Evolutionary conservation across 495 filamentous ascomycete species (phyloP).

Genomic region (Penicillium soppii): DNA sequence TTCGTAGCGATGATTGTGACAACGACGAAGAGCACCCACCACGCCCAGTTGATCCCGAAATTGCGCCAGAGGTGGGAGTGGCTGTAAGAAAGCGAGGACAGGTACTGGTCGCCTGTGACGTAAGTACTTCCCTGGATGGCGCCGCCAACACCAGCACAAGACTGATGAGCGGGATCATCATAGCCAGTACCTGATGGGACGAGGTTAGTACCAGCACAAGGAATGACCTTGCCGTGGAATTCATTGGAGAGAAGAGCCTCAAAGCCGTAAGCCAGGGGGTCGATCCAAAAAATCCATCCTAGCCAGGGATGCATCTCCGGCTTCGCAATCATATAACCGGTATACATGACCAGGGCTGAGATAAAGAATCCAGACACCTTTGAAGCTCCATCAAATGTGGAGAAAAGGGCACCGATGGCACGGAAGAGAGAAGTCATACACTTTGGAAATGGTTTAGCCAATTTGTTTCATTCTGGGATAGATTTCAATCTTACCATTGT

Average conservation of each 20-base stretch:
- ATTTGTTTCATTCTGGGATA: too few relatives aligned
- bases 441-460: conserved; percentile 5
- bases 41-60: conserved; percentile 43
- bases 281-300: conserved; percentile 65
- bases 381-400: conserved; percentile 49
- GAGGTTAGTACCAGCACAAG: conserved; percentile 47
- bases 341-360: conserved; percentile 53
- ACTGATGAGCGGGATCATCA: conserved; percentile 26
- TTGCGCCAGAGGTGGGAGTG: conserved; percentile 45
- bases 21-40: conserved; percentile 37
- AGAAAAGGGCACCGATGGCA: conserved; percentile 44
- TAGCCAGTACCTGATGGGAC: conserved; percentile 35
- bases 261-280: conserved; percentile 71
- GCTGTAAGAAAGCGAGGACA: conserved; percentile 47
- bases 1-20: conserved; percentile 31
- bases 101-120: conserved; percentile 47
- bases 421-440: conserved; percentile 53
- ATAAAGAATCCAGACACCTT: conserved; percentile 47
- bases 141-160: conserved; percentile 54
- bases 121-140: conserved; percentile 38
- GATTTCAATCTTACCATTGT: conserved; percentile 19
- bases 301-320: conserved; percentile 73
- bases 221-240: conserved; percentile 51
- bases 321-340: conserved; percentile 59
- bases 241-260: conserved; percentile 66